Conservation (phyloP, 345 rosid genomes). For the Salix exigua region DNA sequence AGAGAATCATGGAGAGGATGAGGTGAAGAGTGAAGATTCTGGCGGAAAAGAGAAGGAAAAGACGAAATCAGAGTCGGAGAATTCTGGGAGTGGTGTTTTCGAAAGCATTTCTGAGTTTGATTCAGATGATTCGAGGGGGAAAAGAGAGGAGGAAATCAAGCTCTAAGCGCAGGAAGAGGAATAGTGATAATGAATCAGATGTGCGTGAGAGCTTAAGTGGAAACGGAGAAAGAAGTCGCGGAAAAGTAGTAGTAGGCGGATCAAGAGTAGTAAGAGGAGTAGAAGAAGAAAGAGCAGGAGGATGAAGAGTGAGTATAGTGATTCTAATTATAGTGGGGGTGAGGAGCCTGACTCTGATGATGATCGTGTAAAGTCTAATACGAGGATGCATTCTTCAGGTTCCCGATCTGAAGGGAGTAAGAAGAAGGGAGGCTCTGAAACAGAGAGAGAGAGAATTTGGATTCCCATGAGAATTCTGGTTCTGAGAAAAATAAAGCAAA, state of each 20-base stretch:
- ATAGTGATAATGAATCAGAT: conserved; percentile 41
- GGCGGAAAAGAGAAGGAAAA: conserved; percentile 32
- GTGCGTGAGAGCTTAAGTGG: conserved; percentile 43
- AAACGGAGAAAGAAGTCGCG: conserved; percentile 28
- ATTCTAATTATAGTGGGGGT: conserved; percentile 19
- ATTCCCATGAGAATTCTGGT: conserved; percentile 31
- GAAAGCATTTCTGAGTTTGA: conserved; percentile 32
- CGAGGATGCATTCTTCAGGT: conserved; percentile 25
- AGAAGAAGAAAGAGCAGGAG: conserved; percentile 21
- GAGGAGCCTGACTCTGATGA: conserved; percentile 25
- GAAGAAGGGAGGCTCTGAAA: conserved; percentile 38
- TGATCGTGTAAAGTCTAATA: conserved; percentile 41
- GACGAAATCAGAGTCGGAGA: conserved; percentile 26
- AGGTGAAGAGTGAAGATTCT: conserved; percentile 25
- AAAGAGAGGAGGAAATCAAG: conserved; percentile 35
- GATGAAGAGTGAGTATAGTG: conserved; percentile 21
- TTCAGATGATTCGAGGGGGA: conserved; percentile 30
- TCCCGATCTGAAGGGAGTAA: conserved; percentile 31
- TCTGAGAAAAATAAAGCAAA: conserved; percentile 22
- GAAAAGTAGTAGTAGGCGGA: conserved; percentile 33
- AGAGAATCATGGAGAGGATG: conserved; percentile 28
- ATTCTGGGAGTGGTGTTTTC: conserved; percentile 28
- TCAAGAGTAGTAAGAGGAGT: conserved; percentile 25
- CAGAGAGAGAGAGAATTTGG: conserved; percentile 30
- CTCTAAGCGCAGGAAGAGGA: conserved; percentile 29